These are phyloP conservation scores for Candida germanica DNA, from an alignment of 805 yeast species.

Conservation along the genomic window DNA sequence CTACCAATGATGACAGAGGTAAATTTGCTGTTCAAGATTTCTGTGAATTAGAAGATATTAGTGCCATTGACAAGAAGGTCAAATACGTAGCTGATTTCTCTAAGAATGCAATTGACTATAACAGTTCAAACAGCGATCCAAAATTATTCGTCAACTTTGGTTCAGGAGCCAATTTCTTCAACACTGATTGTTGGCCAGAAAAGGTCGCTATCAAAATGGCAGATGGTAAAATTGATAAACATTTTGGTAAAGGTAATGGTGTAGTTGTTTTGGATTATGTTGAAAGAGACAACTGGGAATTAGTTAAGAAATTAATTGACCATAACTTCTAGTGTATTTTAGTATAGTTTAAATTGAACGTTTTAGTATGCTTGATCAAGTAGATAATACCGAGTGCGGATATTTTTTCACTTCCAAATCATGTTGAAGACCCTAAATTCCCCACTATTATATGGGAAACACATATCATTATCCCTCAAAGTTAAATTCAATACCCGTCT, in stretches of 20 bases:
- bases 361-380: not conserved
- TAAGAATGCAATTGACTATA: slow-evolving; percentile 50
- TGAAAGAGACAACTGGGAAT: slow-evolving; percentile 58
- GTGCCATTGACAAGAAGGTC: slow-evolving; percentile 56
- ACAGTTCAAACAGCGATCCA: slow-evolving; percentile 37
- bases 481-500: too few relatives aligned
- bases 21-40: slow-evolving; percentile 66
- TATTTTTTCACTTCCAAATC: not conserved
- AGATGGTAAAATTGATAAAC: slow-evolving; percentile 41
- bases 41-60: slow-evolving; percentile 55
- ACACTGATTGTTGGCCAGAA: slow-evolving; percentile 72
- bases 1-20: slow-evolving; percentile 64
- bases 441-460: too few relatives aligned
- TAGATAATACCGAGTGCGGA: slow-evolving; percentile 7
- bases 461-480: too few relatives aligned
- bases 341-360: not conserved
- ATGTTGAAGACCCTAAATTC: too few relatives aligned
- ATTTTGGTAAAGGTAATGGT: slow-evolving; percentile 57
- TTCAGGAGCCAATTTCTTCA: slow-evolving; percentile 69
- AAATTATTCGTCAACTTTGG: slow-evolving; percentile 71
- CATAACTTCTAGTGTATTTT: slow-evolving; percentile 34
- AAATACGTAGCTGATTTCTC: slow-evolving; percentile 55
- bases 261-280: slow-evolving; percentile 66
- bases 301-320: slow-evolving; percentile 49
- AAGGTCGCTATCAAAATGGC: slow-evolving; percentile 54